Evolutionary conservation across 2,329 filamentous ascomycete genomes (phyloP).

Genomic region (Trichoderma koningii): DNA sequence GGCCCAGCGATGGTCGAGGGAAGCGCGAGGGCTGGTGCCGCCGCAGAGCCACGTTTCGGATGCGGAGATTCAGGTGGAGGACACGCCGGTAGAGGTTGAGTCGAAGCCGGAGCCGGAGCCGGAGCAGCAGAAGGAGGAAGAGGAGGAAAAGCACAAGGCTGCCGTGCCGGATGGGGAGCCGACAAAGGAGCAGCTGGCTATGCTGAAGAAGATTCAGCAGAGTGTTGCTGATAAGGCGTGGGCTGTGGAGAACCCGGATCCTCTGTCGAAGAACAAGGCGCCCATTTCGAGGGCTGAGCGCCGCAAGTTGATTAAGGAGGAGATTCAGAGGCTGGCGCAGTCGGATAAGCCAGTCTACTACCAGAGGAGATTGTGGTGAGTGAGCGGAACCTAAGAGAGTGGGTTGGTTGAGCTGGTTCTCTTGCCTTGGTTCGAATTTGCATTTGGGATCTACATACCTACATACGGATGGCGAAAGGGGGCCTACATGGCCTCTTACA

Average conservation of each 20-base stretch:
- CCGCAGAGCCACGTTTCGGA: conserved; percentile 38
- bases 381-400: no score
- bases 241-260: conserved; percentile 42
- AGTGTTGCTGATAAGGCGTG: conserved; percentile 40
- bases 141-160: conserved; percentile 20
- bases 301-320: conserved; percentile 59
- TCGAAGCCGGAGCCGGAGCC: conserved; percentile 31
- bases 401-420: neutral
- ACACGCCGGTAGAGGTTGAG: neutral
- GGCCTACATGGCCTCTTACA: neutral
- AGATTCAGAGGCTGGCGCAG: conserved; percentile 53
- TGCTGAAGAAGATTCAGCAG: conserved; percentile 39
- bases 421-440: neutral
- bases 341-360: conserved; percentile 53
- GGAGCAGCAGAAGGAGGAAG: conserved; percentile 28
- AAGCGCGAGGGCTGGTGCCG: conserved; percentile 24
- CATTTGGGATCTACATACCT: neutral
- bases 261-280: conserved; percentile 45
- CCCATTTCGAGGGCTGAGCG: conserved; percentile 56
- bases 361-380: conserved; percentile 57
- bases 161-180: conserved; percentile 27
- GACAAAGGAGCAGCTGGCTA: conserved; percentile 36
- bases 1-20: conserved; percentile 36
- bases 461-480: neutral
- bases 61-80: conserved; percentile 29